Percentiles rank a stretch among this genome's conserved stretches.
These are phyloP conservation scores for Escovopsis sp. DNA, from an alignment of 2,329 filamentous ascomycete genomes.

Conservation along the genomic window DNA sequence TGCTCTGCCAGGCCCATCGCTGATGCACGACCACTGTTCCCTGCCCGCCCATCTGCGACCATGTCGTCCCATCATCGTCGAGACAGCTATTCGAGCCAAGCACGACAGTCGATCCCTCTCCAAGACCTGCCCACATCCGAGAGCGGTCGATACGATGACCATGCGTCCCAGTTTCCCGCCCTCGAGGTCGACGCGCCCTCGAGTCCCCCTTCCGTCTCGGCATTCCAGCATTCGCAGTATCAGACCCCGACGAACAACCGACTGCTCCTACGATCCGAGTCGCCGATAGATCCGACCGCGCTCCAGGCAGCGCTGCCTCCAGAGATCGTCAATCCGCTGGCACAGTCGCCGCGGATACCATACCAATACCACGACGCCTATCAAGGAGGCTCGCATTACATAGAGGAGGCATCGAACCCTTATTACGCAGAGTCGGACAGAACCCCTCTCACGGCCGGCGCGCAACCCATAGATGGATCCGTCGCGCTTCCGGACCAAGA, in stretches of 20 bases:
- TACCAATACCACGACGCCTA: conserved; percentile 18
- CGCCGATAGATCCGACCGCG: conserved; percentile 38
- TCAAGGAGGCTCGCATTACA: conserved; percentile 17
- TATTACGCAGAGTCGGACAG: conserved; percentile 41
- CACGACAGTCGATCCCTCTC: conserved; percentile 49
- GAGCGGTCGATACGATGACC: conserved; percentile 4
- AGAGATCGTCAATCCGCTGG: conserved; percentile 24
- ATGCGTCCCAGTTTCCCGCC: background rate
- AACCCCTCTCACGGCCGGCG: conserved; percentile 40
- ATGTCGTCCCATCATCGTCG: conserved; percentile 18
- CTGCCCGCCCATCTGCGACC: background rate
- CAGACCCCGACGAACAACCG: conserved; percentile 21
- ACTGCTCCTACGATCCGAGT: conserved; percentile 16
- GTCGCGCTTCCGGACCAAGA: conserved; percentile 25
- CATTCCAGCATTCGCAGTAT: conserved; percentile 39
- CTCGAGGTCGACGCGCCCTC: conserved; percentile 10
- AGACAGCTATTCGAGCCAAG: conserved; percentile 13
- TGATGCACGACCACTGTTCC: background rate
- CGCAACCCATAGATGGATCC: conserved; percentile 39
- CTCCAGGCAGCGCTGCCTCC: conserved; percentile 42
- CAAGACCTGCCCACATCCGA: conserved; percentile 36
- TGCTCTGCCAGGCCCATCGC: background rate
- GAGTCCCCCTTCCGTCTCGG: conserved; percentile 29
- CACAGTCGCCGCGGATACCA: conserved; percentile 11
- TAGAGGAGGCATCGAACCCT: conserved; percentile 17